Conservation (phyloP, 768 basidiomycete genomes). For the Hygrophoropsis aurantiaca region DNA sequence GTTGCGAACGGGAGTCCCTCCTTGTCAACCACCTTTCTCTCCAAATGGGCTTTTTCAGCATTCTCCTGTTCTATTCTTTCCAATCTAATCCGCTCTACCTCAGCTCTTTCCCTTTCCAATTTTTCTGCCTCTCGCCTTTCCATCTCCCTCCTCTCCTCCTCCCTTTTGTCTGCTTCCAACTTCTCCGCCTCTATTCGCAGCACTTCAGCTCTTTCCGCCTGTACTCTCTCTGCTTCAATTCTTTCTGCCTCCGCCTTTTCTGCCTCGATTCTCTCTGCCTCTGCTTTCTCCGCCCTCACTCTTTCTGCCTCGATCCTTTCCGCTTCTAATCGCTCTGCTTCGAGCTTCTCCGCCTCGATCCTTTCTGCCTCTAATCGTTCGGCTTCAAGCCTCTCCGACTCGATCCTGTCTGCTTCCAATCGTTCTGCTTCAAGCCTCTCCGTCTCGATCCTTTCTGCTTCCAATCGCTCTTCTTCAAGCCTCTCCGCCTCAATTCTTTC, state of each 20-base stretch:
- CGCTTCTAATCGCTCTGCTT: constrained; percentile 6
- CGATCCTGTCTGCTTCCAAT: not conserved
- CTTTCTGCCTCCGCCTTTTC: not conserved
- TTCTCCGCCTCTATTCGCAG: constrained; percentile 3
- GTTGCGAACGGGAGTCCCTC: too few relatives aligned
- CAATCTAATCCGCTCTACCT: not conserved
- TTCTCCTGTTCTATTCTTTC: constrained; percentile 1
- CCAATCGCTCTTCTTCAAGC: constrained; percentile 4
- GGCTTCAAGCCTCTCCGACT: not conserved
- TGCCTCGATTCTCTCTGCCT: constrained; percentile 2
- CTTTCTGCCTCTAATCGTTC: not conserved
- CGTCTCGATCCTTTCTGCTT: constrained; percentile 5
- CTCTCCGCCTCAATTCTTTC: constrained; percentile 35
- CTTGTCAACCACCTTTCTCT: too few relatives aligned
- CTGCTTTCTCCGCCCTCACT: not conserved
- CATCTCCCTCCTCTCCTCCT: not conserved
- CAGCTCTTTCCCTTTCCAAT: not conserved
- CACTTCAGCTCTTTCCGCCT: not conserved
- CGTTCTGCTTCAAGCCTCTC: constrained; percentile 14
- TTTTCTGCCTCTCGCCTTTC: not conserved
- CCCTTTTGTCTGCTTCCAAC: not conserved
- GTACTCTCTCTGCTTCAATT: not conserved
- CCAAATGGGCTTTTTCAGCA: too few relatives aligned
- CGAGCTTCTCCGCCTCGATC: not conserved
- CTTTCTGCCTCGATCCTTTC: constrained; percentile 4